Percentiles rank a stretch among this genome's conserved stretches.
phyloP scores from a whole-genome alignment of 2,329 filamentous ascomycete species.

The Ascochyta koolunga region DNA sequence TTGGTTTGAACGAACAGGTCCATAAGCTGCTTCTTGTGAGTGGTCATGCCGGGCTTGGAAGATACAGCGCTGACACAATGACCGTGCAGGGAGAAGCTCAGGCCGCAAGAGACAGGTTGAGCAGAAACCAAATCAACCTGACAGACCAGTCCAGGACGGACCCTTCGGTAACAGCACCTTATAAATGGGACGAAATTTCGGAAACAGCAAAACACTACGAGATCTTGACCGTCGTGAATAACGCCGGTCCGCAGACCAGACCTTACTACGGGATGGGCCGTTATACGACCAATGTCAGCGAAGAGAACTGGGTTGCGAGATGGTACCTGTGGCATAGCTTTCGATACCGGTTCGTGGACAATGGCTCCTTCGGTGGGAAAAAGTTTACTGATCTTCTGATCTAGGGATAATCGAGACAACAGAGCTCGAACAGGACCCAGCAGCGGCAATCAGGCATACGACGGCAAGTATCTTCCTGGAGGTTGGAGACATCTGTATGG shows the following conservation, averaged over 20 bases:
- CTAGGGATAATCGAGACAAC: conserved; percentile 44
- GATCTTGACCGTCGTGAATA: conserved; percentile 50
- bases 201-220: conserved; percentile 56
- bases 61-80: conserved; percentile 14
- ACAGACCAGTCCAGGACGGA: conserved; percentile 44
- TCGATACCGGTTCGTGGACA: conserved; percentile 45
- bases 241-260: conserved; percentile 48
- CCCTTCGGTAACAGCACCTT: conserved; percentile 46
- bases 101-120: conserved; percentile 50
- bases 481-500: background rate
- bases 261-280: conserved; percentile 52
- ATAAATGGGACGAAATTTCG: conserved; percentile 55
- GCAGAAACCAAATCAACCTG: conserved; percentile 47
- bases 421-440: conserved; percentile 10
- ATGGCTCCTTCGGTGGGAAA: background rate
- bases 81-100: conserved; percentile 51
- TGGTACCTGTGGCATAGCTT: conserved; percentile 61
- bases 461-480: background rate
- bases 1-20: conserved; percentile 50
- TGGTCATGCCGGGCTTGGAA: background rate
- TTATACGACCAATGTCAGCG: conserved; percentile 49
- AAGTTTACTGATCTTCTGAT: background rate
- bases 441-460: conserved; percentile 1
- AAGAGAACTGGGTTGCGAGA: conserved; percentile 58
- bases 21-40: conserved; percentile 55